Percentiles rank a stretch among this genome's conserved stretches.
phyloP scores from a whole-genome alignment of 2,329 filamentous ascomycete genomes.

The Clarireedia monteithiana region DNA sequence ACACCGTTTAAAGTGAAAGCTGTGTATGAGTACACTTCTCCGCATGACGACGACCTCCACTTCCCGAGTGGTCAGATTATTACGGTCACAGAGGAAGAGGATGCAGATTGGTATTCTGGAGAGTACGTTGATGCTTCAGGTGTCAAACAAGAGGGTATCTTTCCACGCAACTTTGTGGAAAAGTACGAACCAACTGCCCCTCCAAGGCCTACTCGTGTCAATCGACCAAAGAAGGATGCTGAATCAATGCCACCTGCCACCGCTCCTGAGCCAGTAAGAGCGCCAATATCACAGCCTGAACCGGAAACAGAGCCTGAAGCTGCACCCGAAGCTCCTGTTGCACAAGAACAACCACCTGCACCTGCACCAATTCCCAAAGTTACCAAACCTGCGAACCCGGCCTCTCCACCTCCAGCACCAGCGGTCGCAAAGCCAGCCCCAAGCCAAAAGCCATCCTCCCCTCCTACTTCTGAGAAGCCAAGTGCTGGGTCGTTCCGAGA shows the following conservation, averaged over 20 bases:
- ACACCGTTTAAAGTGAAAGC: conserved; percentile 90
- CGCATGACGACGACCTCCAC: conserved; percentile 89
- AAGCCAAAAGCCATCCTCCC: conserved; percentile 40
- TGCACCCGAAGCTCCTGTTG: conserved; percentile 28
- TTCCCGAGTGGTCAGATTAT: conserved; percentile 84
- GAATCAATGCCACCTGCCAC: conserved; percentile 28
- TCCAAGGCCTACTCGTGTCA: conserved; percentile 68
- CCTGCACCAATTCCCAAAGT: conserved; percentile 29
- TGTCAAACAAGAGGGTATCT: conserved; percentile 73
- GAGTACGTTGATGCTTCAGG: conserved; percentile 76
- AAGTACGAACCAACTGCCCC: conserved; percentile 88
- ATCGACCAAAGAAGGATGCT: conserved; percentile 53
- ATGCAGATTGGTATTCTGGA: conserved; percentile 88
- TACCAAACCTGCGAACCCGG: conserved; percentile 27
- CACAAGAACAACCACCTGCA: conserved; percentile 28
- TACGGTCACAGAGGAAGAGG: conserved; percentile 86
- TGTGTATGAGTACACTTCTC: conserved; percentile 86
- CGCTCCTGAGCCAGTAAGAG: conserved; percentile 30
- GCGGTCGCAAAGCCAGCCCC: conserved; percentile 24
- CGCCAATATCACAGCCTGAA: conserved; percentile 28
- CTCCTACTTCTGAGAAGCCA: conserved; percentile 69
- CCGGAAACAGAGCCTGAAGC: conserved; percentile 34
- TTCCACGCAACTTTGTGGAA: conserved; percentile 96
- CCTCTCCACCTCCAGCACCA: conserved; percentile 27
- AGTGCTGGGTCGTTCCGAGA: conserved; percentile 75